Conservation (phyloP, 1,284 basidiomycete species). For the Pyrrhoderma lamaoense region DNA sequence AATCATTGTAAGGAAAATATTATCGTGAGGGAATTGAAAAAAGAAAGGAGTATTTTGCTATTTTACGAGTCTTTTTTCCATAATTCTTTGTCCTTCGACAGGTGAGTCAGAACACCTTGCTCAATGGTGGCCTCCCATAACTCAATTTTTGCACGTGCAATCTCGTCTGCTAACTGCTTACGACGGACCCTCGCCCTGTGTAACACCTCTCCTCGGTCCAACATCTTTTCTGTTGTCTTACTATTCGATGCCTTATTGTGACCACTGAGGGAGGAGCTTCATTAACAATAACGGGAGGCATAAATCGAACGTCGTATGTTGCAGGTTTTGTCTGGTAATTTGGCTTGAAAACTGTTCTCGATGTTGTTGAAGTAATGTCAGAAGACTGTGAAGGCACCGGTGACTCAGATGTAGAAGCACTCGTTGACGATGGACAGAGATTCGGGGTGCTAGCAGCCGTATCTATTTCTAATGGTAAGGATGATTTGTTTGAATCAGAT, state of each 20-base stretch:
- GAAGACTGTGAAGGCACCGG: background rate
- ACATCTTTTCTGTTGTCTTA: constrained; percentile 16
- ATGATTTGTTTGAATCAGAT: too few species aligned
- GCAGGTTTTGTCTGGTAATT: background rate
- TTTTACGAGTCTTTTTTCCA: background rate
- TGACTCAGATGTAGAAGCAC: background rate
- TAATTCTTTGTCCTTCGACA: constrained; percentile 33
- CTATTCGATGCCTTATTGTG: background rate
- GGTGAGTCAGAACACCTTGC: constrained; percentile 53
- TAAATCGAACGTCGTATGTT: constrained; percentile 4
- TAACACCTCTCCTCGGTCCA: constrained; percentile 39
- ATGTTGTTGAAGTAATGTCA: background rate
- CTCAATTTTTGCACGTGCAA: constrained; percentile 53
- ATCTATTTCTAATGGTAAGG: too few species aligned
- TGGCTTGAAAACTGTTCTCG: background rate
- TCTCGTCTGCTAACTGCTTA: constrained; percentile 43
- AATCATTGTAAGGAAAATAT: background rate
- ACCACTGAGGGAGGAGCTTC: too few species aligned
- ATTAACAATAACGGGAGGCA: constrained; percentile 4
- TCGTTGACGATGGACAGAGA: too few species aligned
- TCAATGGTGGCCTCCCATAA: constrained; percentile 71
- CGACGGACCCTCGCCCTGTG: constrained; percentile 46
- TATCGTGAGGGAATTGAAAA: background rate
- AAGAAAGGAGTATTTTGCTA: too few species aligned
- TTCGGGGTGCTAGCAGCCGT: too few species aligned